phyloP scores from a whole-genome alignment of 495 filamentous ascomycete genomes.

The Aspergillus ellipticus region DNA sequence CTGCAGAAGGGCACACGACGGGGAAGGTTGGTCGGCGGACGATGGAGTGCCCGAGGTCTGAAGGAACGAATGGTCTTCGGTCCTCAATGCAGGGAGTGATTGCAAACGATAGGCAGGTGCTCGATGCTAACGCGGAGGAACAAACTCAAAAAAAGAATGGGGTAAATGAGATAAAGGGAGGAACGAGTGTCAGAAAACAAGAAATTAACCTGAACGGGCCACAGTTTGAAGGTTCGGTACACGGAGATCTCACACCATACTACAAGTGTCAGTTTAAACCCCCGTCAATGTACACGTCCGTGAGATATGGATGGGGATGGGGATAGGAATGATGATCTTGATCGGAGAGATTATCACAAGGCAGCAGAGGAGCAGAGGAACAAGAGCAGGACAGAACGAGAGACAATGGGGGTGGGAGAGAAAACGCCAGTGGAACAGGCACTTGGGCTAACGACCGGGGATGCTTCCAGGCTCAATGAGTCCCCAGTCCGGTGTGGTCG shows the following conservation, averaged over 20 bases:
- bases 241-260: conserved; percentile 18
- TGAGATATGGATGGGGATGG: no score
- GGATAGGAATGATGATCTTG: background rate
- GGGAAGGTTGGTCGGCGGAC: conserved; percentile 11
- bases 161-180: conserved; percentile 10
- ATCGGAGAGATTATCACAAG: background rate
- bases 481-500: conserved; percentile 1
- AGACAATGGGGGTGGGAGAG: background rate
- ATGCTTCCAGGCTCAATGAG: conserved; percentile 5
- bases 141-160: conserved; percentile 13
- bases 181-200: conserved; percentile 11
- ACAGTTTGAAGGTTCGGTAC: conserved; percentile 14
- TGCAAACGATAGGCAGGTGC: conserved; percentile 19
- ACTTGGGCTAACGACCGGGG: conserved; percentile 2
- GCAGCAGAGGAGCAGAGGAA: no score
- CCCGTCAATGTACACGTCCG: background rate
- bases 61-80: conserved; percentile 13
- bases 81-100: conserved; percentile 15
- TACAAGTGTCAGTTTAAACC: conserved; percentile 7
- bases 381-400: background rate
- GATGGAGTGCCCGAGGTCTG: background rate
- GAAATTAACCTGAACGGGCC: conserved; percentile 11
- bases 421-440: background rate
- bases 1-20: conserved; percentile 9
- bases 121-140: conserved; percentile 20